A percentile compares a stretch with the other conserved stretches of the same genome.
Conservation (phyloP, 345 rosid species). For the Mercurialis annua region DNA sequence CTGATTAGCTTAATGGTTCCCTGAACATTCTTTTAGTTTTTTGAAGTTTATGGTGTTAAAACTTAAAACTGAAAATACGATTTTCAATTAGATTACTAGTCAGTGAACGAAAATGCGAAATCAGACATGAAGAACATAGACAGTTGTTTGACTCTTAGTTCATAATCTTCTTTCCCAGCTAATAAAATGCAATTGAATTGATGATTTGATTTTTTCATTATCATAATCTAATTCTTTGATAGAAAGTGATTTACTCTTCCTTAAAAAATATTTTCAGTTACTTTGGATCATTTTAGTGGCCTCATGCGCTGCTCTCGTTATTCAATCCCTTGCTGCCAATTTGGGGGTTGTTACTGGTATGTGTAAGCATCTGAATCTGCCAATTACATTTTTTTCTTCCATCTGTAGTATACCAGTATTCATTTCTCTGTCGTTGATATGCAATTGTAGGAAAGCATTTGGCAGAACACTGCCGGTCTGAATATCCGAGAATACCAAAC, state of each 20-base stretch:
- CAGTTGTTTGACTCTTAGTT: not conserved
- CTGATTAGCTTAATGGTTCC: not conserved
- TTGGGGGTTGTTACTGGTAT: constrained; percentile 93
- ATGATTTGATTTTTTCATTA: too few species aligned
- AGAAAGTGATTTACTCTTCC: not conserved
- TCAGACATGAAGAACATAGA: not conserved
- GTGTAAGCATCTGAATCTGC: not conserved
- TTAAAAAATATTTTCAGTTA: constrained; percentile 41
- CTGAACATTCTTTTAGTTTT: not conserved
- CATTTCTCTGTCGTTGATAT: constrained; percentile 6
- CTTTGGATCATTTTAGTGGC: constrained; percentile 95
- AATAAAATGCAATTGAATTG: not conserved
- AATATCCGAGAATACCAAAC: constrained; percentile 74
- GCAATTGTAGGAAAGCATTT: constrained; percentile 68
- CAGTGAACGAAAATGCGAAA: not conserved
- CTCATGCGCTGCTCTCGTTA: constrained; percentile 84
- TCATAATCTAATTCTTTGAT: too few species aligned
- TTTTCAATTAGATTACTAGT: not conserved
- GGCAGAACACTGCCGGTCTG: constrained; percentile 85
- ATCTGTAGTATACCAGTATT: not conserved
- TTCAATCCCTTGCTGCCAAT: constrained; percentile 92
- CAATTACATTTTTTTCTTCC: not conserved
- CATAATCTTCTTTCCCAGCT: not conserved
- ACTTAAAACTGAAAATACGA: too few species aligned
- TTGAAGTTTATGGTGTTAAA: too few species aligned